phyloP scores from a whole-genome alignment of 2,329 filamentous ascomycete genomes.

The Cordyceps pruinosa region DNA sequence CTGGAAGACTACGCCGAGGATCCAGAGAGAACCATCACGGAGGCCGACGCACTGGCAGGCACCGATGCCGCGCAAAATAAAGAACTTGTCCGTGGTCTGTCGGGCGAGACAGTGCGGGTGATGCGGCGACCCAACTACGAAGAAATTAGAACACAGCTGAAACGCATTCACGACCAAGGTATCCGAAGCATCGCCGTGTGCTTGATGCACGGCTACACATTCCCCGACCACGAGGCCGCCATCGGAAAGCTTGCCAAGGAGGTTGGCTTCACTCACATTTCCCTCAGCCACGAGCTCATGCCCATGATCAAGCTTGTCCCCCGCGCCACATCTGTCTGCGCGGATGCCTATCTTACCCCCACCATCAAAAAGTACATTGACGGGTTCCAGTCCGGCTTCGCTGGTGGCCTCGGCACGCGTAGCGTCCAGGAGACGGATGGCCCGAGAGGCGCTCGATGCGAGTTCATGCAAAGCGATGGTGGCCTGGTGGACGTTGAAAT shows the following conservation, averaged over 20 bases:
- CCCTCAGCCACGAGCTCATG: conserved; percentile 38
- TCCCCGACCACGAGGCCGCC: conserved; percentile 74
- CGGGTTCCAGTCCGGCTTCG: conserved; percentile 75
- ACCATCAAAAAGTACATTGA: conserved; percentile 44
- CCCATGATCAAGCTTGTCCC: conserved; percentile 40
- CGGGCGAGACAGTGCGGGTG: conserved; percentile 63
- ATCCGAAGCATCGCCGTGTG: conserved; percentile 82
- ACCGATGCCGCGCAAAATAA: conserved; percentile 42
- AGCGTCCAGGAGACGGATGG: conserved; percentile 63
- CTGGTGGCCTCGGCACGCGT: conserved; percentile 69
- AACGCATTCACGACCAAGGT: conserved; percentile 56
- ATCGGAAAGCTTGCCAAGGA: conserved; percentile 70
- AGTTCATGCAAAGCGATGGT: conserved; percentile 92
- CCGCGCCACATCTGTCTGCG: conserved; percentile 36
- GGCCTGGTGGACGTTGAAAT: conserved; percentile 65
- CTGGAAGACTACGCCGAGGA: conserved; percentile 90
- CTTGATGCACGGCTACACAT: conserved; percentile 89
- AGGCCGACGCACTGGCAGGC: conserved; percentile 48
- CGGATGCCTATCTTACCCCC: conserved; percentile 38
- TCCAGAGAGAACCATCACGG: conserved; percentile 52
- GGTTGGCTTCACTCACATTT: conserved; percentile 70
- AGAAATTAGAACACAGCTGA: conserved; percentile 50
- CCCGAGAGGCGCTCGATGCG: conserved; percentile 68
- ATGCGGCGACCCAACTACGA: conserved; percentile 51
- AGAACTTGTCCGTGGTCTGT: conserved; percentile 59